Percentiles rank a stretch among this genome's conserved stretches.
Conservation (phyloP, 768 basidiomycete genomes). For the Neoboletus brunneissimus region DNA sequence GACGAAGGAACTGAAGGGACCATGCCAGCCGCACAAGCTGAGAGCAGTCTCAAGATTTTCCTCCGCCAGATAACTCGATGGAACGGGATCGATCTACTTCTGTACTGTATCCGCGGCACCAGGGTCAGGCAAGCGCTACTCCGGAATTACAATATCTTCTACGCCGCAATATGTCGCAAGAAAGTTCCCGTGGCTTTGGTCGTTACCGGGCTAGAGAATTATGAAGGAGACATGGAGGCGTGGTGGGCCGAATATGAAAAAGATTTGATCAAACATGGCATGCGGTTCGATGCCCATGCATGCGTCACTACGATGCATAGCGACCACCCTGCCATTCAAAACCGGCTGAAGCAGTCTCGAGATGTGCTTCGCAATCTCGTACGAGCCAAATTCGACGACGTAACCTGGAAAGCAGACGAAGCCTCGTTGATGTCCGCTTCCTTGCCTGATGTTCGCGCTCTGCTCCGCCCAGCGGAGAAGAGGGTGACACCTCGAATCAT, state of each 20-base stretch:
- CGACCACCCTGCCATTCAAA: slow-evolving; percentile 25
- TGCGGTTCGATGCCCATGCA: slow-evolving; percentile 38
- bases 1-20: slow-evolving; percentile 31
- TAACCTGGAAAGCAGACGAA: slow-evolving; percentile 25
- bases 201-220: slow-evolving; percentile 37
- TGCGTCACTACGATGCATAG: slow-evolving; percentile 39
- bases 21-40: slow-evolving; percentile 24
- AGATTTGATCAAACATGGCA: slow-evolving; percentile 30
- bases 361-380: slow-evolving; percentile 20
- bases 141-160: slow-evolving; percentile 32
- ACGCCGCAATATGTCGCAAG: slow-evolving; percentile 28
- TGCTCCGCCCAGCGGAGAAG: slow-evolving; percentile 14
- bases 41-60: slow-evolving; percentile 30
- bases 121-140: slow-evolving; percentile 26
- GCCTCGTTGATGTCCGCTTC: slow-evolving; percentile 16
- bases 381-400: slow-evolving; percentile 1
- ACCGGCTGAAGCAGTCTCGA: slow-evolving; percentile 18
- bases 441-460: slow-evolving; percentile 19
- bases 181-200: slow-evolving; percentile 33
- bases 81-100: slow-evolving; percentile 31
- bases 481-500: slow-evolving; percentile 10
- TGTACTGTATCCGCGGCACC: slow-evolving; percentile 36
- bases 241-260: slow-evolving; percentile 40
- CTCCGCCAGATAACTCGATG: slow-evolving; percentile 29
- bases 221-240: slow-evolving; percentile 32